These are phyloP conservation scores for Chaetomium sp. DNA, from an alignment of 2,329 filamentous ascomycete genomes.

Conservation along the genomic window DNA sequence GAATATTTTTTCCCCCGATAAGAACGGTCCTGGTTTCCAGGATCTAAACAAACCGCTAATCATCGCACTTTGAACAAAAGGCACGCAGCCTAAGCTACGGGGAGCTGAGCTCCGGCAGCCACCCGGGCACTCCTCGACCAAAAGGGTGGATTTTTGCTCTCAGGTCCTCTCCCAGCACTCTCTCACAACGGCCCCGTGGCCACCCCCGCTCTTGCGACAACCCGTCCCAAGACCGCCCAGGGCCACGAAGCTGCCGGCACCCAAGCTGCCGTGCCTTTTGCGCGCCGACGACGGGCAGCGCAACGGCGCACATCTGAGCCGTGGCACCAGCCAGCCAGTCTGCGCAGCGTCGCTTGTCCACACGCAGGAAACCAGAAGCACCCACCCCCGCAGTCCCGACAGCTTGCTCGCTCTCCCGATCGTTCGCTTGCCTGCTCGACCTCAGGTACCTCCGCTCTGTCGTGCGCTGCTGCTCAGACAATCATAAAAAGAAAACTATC, in stretches of 20 bases:
- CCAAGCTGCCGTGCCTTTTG: conserved; percentile 17
- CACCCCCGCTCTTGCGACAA: conserved; percentile 4
- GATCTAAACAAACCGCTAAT: too few species aligned
- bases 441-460: background rate
- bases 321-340: conserved; percentile 14
- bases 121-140: background rate
- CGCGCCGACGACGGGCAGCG: conserved; percentile 8
- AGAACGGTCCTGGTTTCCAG: too few species aligned
- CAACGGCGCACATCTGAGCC: conserved; percentile 18
- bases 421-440: background rate
- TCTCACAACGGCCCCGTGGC: conserved; percentile 5
- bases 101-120: background rate
- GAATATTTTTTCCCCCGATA: too few species aligned
- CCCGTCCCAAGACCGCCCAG: conserved; percentile 3
- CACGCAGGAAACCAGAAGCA: conserved; percentile 1
- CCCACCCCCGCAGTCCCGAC: conserved; percentile 9
- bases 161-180: conserved; percentile 4
- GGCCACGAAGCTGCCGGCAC: conserved; percentile 8
- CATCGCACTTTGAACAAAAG: too few species aligned
- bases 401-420: conserved; percentile 6
- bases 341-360: conserved; percentile 3
- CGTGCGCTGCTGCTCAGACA: too few species aligned
- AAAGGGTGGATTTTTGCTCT: too few species aligned
- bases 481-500: conserved; percentile 10
- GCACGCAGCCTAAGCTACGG: too few species aligned